Percentiles rank a stretch among this genome's conserved stretches.
Evolutionary conservation across 2,329 filamentous ascomycete species (phyloP).

Genomic region (Penicillium sp.): DNA sequence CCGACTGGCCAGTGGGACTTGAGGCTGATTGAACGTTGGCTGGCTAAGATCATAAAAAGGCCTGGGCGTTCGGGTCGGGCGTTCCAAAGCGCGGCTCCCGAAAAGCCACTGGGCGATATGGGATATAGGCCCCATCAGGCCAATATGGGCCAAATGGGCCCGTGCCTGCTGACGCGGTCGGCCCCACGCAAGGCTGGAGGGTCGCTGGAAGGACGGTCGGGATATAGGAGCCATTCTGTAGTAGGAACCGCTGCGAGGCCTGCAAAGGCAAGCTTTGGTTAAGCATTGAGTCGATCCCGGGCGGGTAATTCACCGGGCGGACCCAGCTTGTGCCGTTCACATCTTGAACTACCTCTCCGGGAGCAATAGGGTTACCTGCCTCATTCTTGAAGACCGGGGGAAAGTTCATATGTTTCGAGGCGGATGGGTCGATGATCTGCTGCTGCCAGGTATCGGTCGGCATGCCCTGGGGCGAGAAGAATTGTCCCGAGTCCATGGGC

Average conservation of each 20-base stretch:
- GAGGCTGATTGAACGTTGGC: constrained; percentile 26
- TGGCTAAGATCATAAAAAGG: constrained; percentile 32
- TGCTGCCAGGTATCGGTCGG: constrained; percentile 37
- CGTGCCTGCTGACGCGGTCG: constrained; percentile 57
- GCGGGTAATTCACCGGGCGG: constrained; percentile 44
- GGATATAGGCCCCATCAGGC: constrained; percentile 61
- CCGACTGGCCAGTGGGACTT: constrained; percentile 25
- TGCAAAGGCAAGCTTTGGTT: constrained; percentile 54
- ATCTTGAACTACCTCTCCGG: constrained; percentile 32
- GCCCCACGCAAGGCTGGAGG: constrained; percentile 57
- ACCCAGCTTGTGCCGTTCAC: constrained; percentile 42
- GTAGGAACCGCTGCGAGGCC: constrained; percentile 38
- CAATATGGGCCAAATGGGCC: constrained; percentile 62
- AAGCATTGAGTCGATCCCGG: constrained; percentile 61
- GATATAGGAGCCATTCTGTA: constrained; percentile 50
- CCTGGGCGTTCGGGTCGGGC: constrained; percentile 22
- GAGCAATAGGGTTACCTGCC: constrained; percentile 23
- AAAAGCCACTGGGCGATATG: constrained; percentile 58
- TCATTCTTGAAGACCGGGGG: constrained; percentile 41
- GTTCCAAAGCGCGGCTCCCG: constrained; percentile 51
- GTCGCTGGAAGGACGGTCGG: constrained; percentile 60
- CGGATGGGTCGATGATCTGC: constrained; percentile 29
- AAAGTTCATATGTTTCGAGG: constrained; percentile 37
- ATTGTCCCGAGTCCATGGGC: constrained; percentile 46
- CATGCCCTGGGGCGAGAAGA: constrained; percentile 32